Evolutionary conservation across 768 basidiomycete species (phyloP).

Genomic region (Clitopilus hobsonii): DNA sequence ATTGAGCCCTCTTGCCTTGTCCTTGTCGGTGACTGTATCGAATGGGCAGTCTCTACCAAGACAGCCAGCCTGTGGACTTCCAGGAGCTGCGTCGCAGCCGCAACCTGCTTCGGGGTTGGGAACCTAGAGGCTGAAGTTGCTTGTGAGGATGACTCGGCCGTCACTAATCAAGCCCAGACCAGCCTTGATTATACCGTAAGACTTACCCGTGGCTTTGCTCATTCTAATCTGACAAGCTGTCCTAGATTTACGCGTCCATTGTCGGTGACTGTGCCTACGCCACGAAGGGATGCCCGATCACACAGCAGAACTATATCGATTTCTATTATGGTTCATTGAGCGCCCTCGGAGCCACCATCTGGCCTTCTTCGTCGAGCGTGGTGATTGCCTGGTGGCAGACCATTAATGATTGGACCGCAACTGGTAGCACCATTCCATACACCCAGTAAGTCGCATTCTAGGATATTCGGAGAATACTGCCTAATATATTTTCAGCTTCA

Average conservation of each 20-base stretch:
- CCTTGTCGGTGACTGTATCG: neutral
- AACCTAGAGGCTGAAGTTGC: constrained; percentile 3
- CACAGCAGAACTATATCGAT: constrained; percentile 14
- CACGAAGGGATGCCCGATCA: constrained; percentile 12
- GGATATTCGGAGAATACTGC: too few species aligned
- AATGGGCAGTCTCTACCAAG: neutral
- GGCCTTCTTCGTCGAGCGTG: neutral
- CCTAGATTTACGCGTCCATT: constrained; percentile 12
- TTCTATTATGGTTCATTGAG: constrained; percentile 11
- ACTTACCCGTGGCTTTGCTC: neutral
- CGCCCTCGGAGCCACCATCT: neutral
- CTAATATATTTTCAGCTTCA: neutral
- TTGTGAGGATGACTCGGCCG: neutral
- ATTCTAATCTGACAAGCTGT: neutral
- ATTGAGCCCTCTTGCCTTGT: neutral
- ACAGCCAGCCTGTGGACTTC: constrained; percentile 2
- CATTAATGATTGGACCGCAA: neutral
- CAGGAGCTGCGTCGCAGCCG: constrained; percentile 8
- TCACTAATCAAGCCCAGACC: neutral
- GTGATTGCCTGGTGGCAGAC: neutral
- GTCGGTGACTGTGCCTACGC: constrained; percentile 14
- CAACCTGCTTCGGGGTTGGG: constrained; percentile 8
- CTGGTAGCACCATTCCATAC: neutral
- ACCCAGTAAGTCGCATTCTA: neutral
- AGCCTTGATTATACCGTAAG: constrained; percentile 7